Evolutionary conservation across 1,284 basidiomycete genomes (phyloP), one percentile per base, ranked within the genome.

Genomic region (Moesziomyces aphidis): DNA sequence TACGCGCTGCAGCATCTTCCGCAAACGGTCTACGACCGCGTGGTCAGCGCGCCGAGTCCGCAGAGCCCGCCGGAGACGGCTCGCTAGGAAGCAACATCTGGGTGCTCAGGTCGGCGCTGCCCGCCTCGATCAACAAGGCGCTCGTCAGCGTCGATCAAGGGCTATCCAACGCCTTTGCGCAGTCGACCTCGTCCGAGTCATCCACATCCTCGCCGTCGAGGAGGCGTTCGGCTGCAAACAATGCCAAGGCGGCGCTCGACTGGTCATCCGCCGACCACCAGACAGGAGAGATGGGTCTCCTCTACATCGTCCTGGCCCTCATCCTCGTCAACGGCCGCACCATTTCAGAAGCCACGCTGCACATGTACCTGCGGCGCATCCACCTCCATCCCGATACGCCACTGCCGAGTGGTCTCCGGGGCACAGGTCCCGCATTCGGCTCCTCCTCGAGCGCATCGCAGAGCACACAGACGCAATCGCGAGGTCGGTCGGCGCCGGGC

Each of bases 251-350:
- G 23, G 72, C 67, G 3, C 21, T 73, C n/a, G 65, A 68, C 52
- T 73, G 71, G 71, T 55, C 39, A 19, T 54, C 54, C 4, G 73
- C 76, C 3, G 73, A 77, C 45, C 55, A 60, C 8, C 79, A 82
- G 50, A 67, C 64, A 21, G 80, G 75, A 21, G 69, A 70, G 44
- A 79, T 79, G 67, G 84, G 83, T 7, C 60, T 85, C 3, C 55
- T 85, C 7, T 83, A 80, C 24, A 53, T 84, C 24, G 63, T 85
- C 1, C 63, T 85, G 4, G 79, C 78, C 11, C 58, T 85, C 39
- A 84, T 85, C 21, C 73, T 85, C 28, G 79, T 85, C 57, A 84
- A 80, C 39, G 82, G 82, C 31, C 74, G 83, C 13, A 67, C 71
- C 1, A 72, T 85, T 31, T 65, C 77, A 6, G 83, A 85, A 28